Evolutionary conservation across 169 alveolate species (phyloP), one percentile per base, ranked within the genome.

Genomic region (Hammondia hammondi): DNA sequence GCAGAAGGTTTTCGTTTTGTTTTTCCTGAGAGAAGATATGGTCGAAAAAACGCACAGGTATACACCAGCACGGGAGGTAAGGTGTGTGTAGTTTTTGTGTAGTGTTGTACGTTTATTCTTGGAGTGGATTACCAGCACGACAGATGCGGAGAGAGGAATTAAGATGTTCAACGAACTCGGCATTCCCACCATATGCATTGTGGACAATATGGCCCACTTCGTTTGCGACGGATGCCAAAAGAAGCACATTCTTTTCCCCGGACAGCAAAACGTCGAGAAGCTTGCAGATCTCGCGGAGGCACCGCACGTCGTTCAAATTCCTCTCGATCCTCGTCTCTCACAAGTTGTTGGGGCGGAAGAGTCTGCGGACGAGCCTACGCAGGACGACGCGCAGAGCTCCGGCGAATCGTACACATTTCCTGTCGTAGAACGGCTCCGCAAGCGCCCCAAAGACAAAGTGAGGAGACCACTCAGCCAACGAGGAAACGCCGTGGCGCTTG

Each of bases 191-290:
- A 91, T 98, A n/a, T 97, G 99, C 32, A 97, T 99, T 27, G 98
- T 99, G n/a, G 99, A 98, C 96, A 98, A 99, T 96, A 98, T 99
- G 99, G 97, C 98, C 57, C 98, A 98, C 97, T 98, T 97, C 95
- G 96, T 96, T 4, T 99, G 99, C 85, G 97, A 97, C 72, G 96
- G 97, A 88, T 99, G 99, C 92, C 97, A 96, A 37, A 96, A 96
- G 61, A 96, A 95, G 82, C 99, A 98, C 90, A 97, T 97, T 85
- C 97, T 98, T 46, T 99, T 98, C 96, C 91, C 91, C 57, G 70
- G 48, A n/a, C 24, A 19, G 48, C 56, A 77, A 32, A 77, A 39
- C 48, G 87, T 77, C 27, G 46, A 77, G 29, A 17, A 37, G 27
- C 39, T 77, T 32, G 87, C 87, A 6, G 56, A 37, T 77, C 87